Base-by-base conservation (phyloP, 305 asterid species). In the Fraxinus nigra region DNA sequence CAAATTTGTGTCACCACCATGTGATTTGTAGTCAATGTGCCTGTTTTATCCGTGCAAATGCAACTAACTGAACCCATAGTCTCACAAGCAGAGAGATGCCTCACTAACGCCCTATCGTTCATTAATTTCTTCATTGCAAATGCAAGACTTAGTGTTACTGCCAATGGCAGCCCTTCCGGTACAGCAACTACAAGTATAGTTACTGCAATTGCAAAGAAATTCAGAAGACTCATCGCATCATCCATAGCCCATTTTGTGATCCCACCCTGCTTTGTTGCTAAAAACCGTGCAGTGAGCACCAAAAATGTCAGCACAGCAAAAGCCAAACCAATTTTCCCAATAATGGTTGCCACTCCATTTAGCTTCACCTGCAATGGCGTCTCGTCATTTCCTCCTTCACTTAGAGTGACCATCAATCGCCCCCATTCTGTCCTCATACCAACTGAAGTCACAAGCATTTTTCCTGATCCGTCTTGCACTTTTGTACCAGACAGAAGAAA, bases 351-450 rank as follows among this genome's bases (percentile, higher is more conserved):
- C 1, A 94, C 97, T 5, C 94, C 97, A 33, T 91, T 92, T 22
- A 93, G 86, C 90, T 93, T 93, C 77, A 90, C 98, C 70, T 93
- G 98, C 82, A 93, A 81, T 2, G 97, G 98, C 0, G 98, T 93
- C 89, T 93, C 98, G 0, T 90, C 96, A 69, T 94, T 91, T 6
- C 92, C 97, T 4, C 92, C 93, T 83, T 92, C 92, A 32, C 86
- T 89, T 35, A 92, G 79, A 37, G 96, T 90, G 34, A 85, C 91
- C 97, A 92, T 92, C 88, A 94, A 77, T 32, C 89, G 84, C 78
- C 97, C 98, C 96, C 98, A 92, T 78, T 92, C 98, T 0, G 98
- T 94, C 80, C 91, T 90, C 98, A 91, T 90, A 76, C 97, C 98
- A 16, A 94, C 98, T 6, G 98, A 85, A 2, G 94, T 87, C 70